These are phyloP conservation scores for Cryptococcus sp. DNA, from an alignment of 1,284 basidiomycete species.

Conservation along the genomic window DNA sequence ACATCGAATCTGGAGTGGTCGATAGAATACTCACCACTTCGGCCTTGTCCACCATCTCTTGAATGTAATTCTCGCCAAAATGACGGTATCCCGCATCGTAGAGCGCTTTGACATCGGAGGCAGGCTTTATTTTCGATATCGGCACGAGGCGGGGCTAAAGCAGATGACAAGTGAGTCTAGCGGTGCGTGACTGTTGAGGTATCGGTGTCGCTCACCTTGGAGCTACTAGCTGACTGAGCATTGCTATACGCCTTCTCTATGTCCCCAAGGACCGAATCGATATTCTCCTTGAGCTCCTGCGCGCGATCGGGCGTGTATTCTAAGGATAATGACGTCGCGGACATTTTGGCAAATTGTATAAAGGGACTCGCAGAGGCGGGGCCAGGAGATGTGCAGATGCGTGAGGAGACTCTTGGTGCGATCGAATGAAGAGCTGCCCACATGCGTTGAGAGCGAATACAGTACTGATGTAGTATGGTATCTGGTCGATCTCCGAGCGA, in stretches of 20 bases:
- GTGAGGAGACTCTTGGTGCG: too few relatives aligned
- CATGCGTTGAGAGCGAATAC: too few relatives aligned
- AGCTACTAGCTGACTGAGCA: conserved; percentile 1
- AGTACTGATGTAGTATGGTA: too few relatives aligned
- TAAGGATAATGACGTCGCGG: conserved; percentile 15
- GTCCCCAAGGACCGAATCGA: conserved; percentile 49
- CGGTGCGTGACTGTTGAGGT: neutral
- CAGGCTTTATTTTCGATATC: conserved; percentile 92
- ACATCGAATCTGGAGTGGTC: neutral
- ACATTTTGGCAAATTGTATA: conserved; percentile 1
- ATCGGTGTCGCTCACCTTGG: conserved; percentile 4
- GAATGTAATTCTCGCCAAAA: conserved; percentile 98
- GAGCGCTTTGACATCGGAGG: conserved; percentile 79
- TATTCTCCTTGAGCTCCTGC: conserved; percentile 51
- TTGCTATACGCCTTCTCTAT: conserved; percentile 34
- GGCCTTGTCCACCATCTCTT: conserved; percentile 91
- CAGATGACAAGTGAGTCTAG: neutral
- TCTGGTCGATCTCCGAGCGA: too few relatives aligned
- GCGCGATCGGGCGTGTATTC: conserved; percentile 44
- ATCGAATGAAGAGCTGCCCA: too few relatives aligned
- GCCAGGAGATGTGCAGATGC: too few relatives aligned
- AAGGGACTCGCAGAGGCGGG: too few relatives aligned
- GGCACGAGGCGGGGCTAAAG: conserved; percentile 67
- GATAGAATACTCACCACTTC: conserved; percentile 60
- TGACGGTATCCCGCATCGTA: conserved; percentile 78